Percentiles rank a stretch among this genome's conserved stretches.
Conservation (phyloP, 306 rosid genomes). For the Clitoria ternatea region DNA sequence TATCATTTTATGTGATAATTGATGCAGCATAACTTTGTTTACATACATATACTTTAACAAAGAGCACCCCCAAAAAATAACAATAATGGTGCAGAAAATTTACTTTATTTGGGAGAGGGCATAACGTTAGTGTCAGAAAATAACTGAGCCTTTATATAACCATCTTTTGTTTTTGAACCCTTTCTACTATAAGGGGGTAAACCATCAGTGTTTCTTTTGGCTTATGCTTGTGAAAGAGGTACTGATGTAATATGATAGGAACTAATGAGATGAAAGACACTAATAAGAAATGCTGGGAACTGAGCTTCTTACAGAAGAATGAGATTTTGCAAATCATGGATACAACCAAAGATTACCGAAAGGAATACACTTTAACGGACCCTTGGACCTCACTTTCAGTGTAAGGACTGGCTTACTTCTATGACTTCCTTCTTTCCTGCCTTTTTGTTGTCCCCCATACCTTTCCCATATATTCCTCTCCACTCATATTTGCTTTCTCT, state of each 20-base stretch:
- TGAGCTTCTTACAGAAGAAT: neutral
- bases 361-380: neutral
- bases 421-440: neutral
- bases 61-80: neutral
- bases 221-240: neutral
- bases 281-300: neutral
- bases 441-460: neutral
- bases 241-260: neutral
- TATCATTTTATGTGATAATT: constrained; percentile 2
- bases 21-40: neutral
- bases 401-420: neutral
- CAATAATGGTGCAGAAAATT: neutral
- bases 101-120: neutral
- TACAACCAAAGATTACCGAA: neutral
- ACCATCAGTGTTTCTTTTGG: neutral
- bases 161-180: neutral
- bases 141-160: neutral
- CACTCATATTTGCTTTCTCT: neutral
- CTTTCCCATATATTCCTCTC: neutral
- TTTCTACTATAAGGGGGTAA: neutral
- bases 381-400: neutral
- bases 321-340: neutral
- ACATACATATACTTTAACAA: neutral
- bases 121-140: neutral
- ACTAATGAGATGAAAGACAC: neutral